Percentiles rank a stretch among this genome's conserved stretches.
These are phyloP conservation scores for Camellia granthamiana DNA, from an alignment of 148 eudicot species.

Conservation along the genomic window DNA sequence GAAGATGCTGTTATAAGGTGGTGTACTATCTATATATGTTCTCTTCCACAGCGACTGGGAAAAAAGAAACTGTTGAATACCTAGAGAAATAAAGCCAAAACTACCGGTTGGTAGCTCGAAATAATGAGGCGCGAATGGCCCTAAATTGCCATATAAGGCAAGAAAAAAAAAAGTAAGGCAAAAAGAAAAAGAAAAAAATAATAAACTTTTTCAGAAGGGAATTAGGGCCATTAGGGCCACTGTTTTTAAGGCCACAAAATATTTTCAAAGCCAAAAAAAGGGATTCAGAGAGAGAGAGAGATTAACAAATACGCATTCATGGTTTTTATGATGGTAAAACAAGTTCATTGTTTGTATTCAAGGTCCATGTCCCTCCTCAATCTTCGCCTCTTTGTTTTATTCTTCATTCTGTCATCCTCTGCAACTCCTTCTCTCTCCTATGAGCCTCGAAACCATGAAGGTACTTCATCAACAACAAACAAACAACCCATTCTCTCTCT, in stretches of 20 bases:
- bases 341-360: constrained; percentile 3
- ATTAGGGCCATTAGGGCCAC: no score
- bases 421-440: constrained; percentile 41
- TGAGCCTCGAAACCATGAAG: constrained; percentile 80
- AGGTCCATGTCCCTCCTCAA: constrained; percentile 18
- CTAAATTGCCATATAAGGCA: no score
- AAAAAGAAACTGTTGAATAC: not conserved
- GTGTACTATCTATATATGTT: no score
- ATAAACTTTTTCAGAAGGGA: no score
- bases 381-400: constrained; percentile 19
- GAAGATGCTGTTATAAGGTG: no score
- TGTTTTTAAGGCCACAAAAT: no score
- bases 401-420: constrained; percentile 21
- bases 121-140: no score
- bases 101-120: no score
- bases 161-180: no score
- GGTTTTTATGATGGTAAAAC: not conserved
- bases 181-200: no score
- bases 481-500: constrained; percentile 16
- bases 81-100: not conserved
- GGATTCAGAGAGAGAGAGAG: not conserved
- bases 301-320: not conserved
- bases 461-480: constrained; percentile 21
- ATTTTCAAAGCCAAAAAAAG: not conserved
- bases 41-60: no score